Percentiles rank a stretch among this genome's conserved stretches.
phyloP scores from a whole-genome alignment of 305 asterid species.

The Fraxinus ornus region DNA sequence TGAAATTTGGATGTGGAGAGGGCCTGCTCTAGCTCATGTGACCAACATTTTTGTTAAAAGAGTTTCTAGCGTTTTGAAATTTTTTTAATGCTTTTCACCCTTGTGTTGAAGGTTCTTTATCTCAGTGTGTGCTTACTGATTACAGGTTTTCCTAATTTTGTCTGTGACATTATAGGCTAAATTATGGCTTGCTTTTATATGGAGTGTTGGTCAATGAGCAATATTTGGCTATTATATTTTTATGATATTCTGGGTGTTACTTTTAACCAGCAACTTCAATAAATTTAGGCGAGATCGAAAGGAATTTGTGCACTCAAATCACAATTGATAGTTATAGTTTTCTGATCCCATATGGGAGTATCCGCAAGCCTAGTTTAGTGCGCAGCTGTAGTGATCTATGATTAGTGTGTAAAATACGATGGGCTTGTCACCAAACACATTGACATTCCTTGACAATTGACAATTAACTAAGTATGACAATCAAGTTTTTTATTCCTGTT shows the following conservation, averaged over 20 bases:
- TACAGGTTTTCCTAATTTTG: not conserved
- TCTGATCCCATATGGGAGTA: not conserved
- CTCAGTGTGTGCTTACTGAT: not conserved
- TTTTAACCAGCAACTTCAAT: not conserved
- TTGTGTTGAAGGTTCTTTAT: not conserved
- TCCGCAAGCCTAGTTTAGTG: slow-evolving; percentile 1
- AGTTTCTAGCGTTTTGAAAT: not conserved
- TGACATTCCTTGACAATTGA: not conserved
- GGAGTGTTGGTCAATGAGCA: not conserved
- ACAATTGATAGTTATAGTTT: not conserved
- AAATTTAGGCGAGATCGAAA: not conserved
- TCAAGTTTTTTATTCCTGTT: not conserved
- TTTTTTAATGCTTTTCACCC: not conserved
- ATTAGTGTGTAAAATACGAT: not conserved
- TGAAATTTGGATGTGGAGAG: not conserved
- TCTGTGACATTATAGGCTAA: not conserved
- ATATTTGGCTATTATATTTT: not conserved
- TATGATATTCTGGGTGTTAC: not conserved
- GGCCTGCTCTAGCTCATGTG: not conserved
- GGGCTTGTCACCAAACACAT: not conserved
- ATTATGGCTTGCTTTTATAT: not conserved
- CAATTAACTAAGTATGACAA: not conserved
- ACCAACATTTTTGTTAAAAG: not conserved
- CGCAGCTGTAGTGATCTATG: not conserved
- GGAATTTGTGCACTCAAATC: not conserved